A percentile compares a stretch with the other conserved stretches of the same genome.
These are phyloP conservation scores for Globomyces pollinis-pini DNA, from an alignment of 192 early-diverging fungal genomes.

Conservation along the genomic window DNA sequence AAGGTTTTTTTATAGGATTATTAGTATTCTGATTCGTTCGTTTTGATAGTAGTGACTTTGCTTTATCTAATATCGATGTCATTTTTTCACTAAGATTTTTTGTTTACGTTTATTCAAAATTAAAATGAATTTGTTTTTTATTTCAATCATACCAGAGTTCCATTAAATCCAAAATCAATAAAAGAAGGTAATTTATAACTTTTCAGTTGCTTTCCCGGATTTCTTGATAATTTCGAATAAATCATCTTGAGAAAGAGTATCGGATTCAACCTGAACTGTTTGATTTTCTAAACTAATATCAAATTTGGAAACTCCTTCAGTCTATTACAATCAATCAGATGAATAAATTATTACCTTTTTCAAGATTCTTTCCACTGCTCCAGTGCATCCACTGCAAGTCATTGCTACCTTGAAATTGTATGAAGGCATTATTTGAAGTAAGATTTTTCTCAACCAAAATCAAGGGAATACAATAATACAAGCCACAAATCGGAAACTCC, in stretches of 20 bases:
- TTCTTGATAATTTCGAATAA: conserved; percentile 50
- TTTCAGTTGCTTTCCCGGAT: conserved; percentile 40
- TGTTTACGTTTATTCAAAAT: neutral
- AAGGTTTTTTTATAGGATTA: neutral
- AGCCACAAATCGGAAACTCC: no score
- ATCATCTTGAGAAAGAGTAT: conserved; percentile 39
- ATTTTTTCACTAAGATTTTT: neutral
- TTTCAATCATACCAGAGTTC: no score
- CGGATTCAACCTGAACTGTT: conserved; percentile 42
- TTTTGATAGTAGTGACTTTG: neutral
- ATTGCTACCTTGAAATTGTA: conserved; percentile 74
- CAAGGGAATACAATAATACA: no score
- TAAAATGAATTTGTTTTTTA: no score
- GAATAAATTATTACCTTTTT: conserved; percentile 28
- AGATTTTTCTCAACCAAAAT: no score
- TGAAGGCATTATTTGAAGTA: neutral
- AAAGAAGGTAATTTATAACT: no score
- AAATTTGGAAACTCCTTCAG: conserved; percentile 39
- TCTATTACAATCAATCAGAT: no score
- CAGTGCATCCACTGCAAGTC: conserved; percentile 70
- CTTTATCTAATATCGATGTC: neutral
- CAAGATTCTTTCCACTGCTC: conserved; percentile 64
- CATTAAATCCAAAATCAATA: no score
- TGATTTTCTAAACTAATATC: conserved; percentile 52
- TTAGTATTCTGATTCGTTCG: neutral